Evolutionary conservation across 2,329 filamentous ascomycete species (phyloP), one percentile per base, ranked within the genome.

Genomic region (Verticillium albo-atrum): DNA sequence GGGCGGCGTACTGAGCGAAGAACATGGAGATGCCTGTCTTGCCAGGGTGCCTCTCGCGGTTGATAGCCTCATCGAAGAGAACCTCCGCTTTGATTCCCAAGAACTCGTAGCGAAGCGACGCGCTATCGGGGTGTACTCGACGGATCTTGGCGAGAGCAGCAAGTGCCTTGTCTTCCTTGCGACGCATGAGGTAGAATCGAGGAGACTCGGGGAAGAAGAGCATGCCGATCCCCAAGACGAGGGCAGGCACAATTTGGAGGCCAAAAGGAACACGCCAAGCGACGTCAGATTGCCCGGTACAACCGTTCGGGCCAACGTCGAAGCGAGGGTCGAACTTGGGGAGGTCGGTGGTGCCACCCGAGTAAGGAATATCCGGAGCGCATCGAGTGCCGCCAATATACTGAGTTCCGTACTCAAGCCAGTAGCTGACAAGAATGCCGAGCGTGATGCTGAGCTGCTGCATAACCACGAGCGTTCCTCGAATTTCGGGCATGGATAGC

Each of bases 161-260:
- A 4, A 73, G 65, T 1, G 73, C 72, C 50, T 70, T 68, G 10
- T 69, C 66, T 37, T 75, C 69, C 0, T 68, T 61, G 52, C 66
- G 60, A 10, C 64, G 66, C 69, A 75, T 74, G 27, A 74, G 58
- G 50, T 66, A 65, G 61, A 63, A 75, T 2, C 74, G 69, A 2
- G 74, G 74, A 1, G 73, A 73, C 50, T 75, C 68, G 0, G 74
- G 74, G 7, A 87, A 78, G 65, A 87, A 75, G 57, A 85, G 62
- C 68, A 88, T 81, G 35, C 84, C 84, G 28, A 70, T 61, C 6
- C 81, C 75, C 1, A 88, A 75, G 35, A 88, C 75, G 14, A 86
- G 63, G 2, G 83, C 79, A 69, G 83, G 87, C 0, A 77, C 65
- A 59, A 87, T 84, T 64, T 83, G 80, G 20, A 82, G 62, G 1